Conservation (phyloP, 2,329 filamentous ascomycete species). For the Fusarium floridanum region DNA sequence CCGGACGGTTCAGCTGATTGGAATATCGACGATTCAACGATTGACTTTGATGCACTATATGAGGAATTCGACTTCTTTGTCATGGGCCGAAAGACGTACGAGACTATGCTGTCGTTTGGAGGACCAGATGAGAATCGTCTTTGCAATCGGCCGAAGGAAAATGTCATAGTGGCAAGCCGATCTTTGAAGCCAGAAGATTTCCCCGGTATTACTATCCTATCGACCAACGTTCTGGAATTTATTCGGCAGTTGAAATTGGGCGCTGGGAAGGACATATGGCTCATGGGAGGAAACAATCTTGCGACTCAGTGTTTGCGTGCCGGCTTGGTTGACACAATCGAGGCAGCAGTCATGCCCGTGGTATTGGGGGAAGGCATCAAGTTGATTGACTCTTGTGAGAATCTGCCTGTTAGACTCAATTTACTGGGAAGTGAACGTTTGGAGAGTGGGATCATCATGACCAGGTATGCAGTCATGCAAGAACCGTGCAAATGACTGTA, state of each 20-base stretch:
- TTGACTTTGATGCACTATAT: conserved; percentile 51
- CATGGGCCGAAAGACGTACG: conserved; percentile 55
- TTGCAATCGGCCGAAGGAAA: conserved; percentile 23
- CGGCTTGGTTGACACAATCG: conserved; percentile 49
- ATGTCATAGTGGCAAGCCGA: conserved; percentile 48
- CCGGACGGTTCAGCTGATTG: conserved; percentile 46
- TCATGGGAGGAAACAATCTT: conserved; percentile 52
- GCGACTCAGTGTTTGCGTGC: conserved; percentile 46
- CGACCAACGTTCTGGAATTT: conserved; percentile 26
- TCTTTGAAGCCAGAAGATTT: conserved; percentile 34
- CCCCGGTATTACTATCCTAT: conserved; percentile 44
- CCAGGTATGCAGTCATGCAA: conserved; percentile 24
- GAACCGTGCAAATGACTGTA: not conserved
- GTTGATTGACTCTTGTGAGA: conserved; percentile 16
- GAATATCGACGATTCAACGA: conserved; percentile 49
- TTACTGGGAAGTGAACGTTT: conserved; percentile 24
- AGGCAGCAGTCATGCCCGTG: conserved; percentile 46
- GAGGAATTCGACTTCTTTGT: conserved; percentile 49
- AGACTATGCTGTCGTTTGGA: conserved; percentile 42
- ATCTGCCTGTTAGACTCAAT: conserved; percentile 15
- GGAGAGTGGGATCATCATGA: conserved; percentile 41
- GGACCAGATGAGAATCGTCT: conserved; percentile 39
- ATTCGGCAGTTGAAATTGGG: conserved; percentile 40
- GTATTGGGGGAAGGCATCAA: conserved; percentile 41
- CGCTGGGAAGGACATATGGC: conserved; percentile 49